Conservation (phyloP, 805 yeast species). For the Pichia kluyveri region DNA sequence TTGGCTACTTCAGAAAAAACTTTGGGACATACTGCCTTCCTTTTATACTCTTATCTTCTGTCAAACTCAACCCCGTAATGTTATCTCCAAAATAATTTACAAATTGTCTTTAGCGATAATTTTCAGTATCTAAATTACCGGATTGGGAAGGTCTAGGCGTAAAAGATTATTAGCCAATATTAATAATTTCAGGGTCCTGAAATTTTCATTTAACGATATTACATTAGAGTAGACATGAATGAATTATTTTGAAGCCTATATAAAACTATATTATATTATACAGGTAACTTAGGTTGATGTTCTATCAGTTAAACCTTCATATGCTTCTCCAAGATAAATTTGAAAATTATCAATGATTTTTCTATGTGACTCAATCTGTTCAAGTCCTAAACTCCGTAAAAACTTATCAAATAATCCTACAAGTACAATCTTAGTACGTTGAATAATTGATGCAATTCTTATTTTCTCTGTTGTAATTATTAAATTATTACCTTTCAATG, state of each 20-base stretch:
- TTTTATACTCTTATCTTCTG: too few relatives aligned
- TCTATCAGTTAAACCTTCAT: slow-evolving; percentile 28
- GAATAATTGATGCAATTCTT: slow-evolving; percentile 25
- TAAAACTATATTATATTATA: too few relatives aligned
- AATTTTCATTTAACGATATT: too few relatives aligned
- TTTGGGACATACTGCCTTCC: not conserved
- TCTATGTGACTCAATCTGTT: slow-evolving; percentile 4
- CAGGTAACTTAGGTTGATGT: slow-evolving; percentile 19
- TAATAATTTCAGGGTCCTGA: too few relatives aligned
- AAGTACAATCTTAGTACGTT: slow-evolving; percentile 22
- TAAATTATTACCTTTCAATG: not conserved
- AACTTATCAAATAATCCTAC: slow-evolving; percentile 24
- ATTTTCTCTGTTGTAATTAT: slow-evolving; percentile 27
- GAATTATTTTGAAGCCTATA: too few relatives aligned
- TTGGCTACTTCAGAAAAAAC: not conserved
- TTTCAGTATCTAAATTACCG: not conserved
- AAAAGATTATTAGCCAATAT: too few relatives aligned
- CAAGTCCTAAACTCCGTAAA: slow-evolving; percentile 5
- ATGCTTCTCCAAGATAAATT: slow-evolving; percentile 25
- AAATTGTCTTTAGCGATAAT: too few relatives aligned
- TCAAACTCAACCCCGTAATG: too few relatives aligned
- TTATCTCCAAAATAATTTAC: too few relatives aligned
- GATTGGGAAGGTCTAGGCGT: not conserved
- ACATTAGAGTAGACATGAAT: too few relatives aligned
- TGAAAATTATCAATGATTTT: slow-evolving; percentile 12